Evolutionary conservation across 2,329 filamentous ascomycete genomes (phyloP), one percentile per base, ranked within the genome.

Genomic region (Cordyceps pruinosa): DNA sequence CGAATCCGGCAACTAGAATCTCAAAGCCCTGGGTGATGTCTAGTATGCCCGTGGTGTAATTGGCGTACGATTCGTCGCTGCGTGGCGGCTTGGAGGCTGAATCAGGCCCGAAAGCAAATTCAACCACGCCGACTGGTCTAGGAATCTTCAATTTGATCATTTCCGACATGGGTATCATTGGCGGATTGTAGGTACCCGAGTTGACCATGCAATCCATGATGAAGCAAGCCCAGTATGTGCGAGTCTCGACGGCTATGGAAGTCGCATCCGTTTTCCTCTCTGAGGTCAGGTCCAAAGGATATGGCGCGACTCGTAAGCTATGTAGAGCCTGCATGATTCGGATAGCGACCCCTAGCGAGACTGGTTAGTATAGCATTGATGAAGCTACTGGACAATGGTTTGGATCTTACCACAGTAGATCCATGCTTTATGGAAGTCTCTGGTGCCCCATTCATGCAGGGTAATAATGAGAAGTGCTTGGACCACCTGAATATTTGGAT

Each of bases 221-320:
- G 54, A 75, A 76, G 59, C 75, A 77, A 0, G 70, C 70, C 75
- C 75, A 77, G 44, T 74, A 75, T 0, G 74, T 75, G 1, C 74
- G 62, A 2, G 71, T 73, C 37, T 74, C 68, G 4, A 72, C 68
- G 0, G 70, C 67, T 0, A 64, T 61, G 4, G 65, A 63, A 7
- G 66, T 39, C 32, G 61, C 28, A 19, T 68, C 59, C 3, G 62
- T 58, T 23, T 61, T 56, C 4, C 56, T 56, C n/a, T 61, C 61
- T 2, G 58, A 54, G 3, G 61, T 61, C 0, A 63, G 61, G 35
- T 70, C 67, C 4, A 69, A 61, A 2, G 66, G 64, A 30, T 61
- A 66, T 2, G 67, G 61, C 2, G 67, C 65, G 0, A 68, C 66
- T 3, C 66, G 60, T 6, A 66, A 60, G 37, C 66, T 68, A 49